A percentile compares a stretch with the other conserved stretches of the same genome.
phyloP scores from a whole-genome alignment of 495 filamentous ascomycete genomes.

The Physcia stellaris region DNA sequence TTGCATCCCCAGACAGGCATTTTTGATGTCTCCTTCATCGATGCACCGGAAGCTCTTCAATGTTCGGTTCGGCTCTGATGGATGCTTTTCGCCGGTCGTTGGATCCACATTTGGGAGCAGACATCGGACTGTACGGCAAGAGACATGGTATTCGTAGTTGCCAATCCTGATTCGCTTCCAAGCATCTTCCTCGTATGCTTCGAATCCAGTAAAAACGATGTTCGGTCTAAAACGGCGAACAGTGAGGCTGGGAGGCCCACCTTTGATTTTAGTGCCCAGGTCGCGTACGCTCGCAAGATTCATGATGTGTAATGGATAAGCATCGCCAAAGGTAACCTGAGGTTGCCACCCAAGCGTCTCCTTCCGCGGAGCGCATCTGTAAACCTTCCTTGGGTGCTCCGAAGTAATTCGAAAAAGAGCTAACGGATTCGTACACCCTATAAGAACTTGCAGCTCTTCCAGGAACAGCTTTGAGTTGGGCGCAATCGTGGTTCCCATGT shows the following conservation, averaged over 20 bases:
- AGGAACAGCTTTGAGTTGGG: conserved; percentile 29
- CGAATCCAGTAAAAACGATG: conserved; percentile 55
- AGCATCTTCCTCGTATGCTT: conserved; percentile 54
- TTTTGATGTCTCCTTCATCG: conserved; percentile 54
- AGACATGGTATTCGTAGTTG: conserved; percentile 37
- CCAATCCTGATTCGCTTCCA: conserved; percentile 65
- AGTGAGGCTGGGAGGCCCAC: conserved; percentile 47
- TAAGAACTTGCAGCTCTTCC: conserved; percentile 36
- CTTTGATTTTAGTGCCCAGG: conserved; percentile 34
- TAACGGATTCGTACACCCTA: conserved; percentile 50
- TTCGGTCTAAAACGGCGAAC: conserved; percentile 71
- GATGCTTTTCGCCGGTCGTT: conserved; percentile 54
- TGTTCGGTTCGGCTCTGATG: conserved; percentile 57
- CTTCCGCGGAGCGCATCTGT: conserved; percentile 60
- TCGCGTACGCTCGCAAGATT: conserved; percentile 62
- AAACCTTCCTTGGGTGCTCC: conserved; percentile 48
- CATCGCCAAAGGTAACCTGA: conserved; percentile 69
- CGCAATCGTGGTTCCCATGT: conserved; percentile 28
- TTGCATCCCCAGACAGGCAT: conserved; percentile 76
- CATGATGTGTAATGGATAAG: conserved; percentile 76
- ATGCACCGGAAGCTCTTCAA: conserved; percentile 56
- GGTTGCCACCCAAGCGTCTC: conserved; percentile 61
- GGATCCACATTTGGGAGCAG: conserved; percentile 75
- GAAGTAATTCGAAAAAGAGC: conserved; percentile 62
- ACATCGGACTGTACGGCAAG: conserved; percentile 65